Base-by-base conservation (phyloP, 768 basidiomycete genomes). In the Auricularia auricula-judae region DNA sequence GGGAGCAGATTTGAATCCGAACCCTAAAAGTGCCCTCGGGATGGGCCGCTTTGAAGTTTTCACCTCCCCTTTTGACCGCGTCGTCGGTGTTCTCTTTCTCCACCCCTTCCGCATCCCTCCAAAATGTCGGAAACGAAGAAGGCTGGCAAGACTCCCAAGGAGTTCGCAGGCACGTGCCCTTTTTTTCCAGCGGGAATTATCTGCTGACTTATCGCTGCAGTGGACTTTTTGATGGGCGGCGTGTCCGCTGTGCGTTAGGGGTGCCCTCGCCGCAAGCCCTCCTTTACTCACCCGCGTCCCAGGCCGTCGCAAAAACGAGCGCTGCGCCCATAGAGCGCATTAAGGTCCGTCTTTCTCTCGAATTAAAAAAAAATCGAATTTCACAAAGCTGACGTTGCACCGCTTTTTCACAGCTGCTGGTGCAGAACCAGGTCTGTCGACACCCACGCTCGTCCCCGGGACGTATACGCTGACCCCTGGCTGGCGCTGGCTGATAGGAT, bases 301-400 rank as follows among this genome's bases (percentile, higher is more conserved):
- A 94, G 92, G 97, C 97, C 71, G 92, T 98, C 77, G 90, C 97
- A 64, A 99, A 99, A 86, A 98, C 97, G 70, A 91, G 90, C 69
- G 97, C 97, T 71, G 97, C 97, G 68, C 97, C 97, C 79, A 99
- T 99, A 73, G 97, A 98, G 86, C 94, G 97, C 75, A 96, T 99
- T 80, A 99, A 99, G 80, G 70, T 71, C 54, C 21, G 68, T 69
- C n/a, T 36, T 63, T 62, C 34, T 69, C 34, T 35, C 35, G 47
- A n/a, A 39, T 65, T 34, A 54, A 47, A 63, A 47, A 29, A 29
- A 29, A 29, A 29, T 29, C n/a, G 29, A 29, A 29, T 29, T 29
- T 29, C 29, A 29, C 29, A 29, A 29, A 36, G 39, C 63, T 63
- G 44, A 4, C 10, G 36, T 12, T 47, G 58, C 43, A 61, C 21